Percentiles rank a stretch among this genome's conserved stretches.
phyloP scores from a whole-genome alignment of 2,329 filamentous ascomycete species.

The Cercospora sp. region DNA sequence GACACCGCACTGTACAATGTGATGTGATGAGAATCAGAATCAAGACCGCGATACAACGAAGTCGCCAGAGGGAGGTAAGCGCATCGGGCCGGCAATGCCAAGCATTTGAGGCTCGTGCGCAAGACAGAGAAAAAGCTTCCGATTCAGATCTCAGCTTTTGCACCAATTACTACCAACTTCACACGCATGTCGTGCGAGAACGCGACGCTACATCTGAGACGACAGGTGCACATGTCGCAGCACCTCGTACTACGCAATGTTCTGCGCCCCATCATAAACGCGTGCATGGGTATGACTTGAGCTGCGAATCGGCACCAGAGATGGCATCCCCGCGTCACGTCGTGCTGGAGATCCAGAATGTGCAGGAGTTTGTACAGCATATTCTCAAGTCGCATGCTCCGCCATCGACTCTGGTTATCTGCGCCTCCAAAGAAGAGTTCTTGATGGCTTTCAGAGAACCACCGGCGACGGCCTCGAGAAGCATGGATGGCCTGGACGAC shows the following conservation, averaged over 20 bases:
- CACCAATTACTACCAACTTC: not conserved
- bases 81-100: not conserved
- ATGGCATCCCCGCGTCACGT: conserved; percentile 32
- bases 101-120: not conserved
- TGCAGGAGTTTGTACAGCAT: conserved; percentile 60
- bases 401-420: conserved; percentile 70
- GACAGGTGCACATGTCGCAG: not conserved
- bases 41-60: not conserved
- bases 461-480: not conserved
- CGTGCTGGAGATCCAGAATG: conserved; percentile 42
- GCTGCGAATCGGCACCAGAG: not conserved
- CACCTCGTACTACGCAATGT: not conserved
- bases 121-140: not conserved
- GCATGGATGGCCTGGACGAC: conserved; percentile 3
- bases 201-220: not conserved
- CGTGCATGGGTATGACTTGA: not conserved
- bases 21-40: not conserved
- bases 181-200: not conserved
- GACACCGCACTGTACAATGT: not conserved
- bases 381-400: conserved; percentile 58
- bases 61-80: not conserved
- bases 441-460: conserved; percentile 53
- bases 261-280: not conserved
- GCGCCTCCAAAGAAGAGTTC: conserved; percentile 65
- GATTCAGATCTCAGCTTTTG: not conserved